phyloP scores from a whole-genome alignment of 2,329 filamentous ascomycete genomes.

The Claviceps purpurea region DNA sequence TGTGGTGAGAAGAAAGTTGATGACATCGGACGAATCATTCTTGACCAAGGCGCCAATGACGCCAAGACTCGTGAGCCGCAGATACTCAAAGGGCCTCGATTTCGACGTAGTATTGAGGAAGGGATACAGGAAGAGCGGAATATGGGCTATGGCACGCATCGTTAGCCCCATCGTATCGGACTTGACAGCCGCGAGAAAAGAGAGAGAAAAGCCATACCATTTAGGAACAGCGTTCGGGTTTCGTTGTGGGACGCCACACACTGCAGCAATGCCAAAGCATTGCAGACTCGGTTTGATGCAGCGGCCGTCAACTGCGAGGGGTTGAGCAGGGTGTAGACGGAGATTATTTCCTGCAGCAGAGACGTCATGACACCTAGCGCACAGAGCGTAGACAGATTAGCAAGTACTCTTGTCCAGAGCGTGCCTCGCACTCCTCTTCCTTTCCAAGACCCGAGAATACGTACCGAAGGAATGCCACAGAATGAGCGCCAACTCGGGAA shows the following conservation, averaged over 20 bases:
- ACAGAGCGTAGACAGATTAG: background rate
- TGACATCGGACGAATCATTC: slow-evolving; percentile 96
- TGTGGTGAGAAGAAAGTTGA: slow-evolving; percentile 96
- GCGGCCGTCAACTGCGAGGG: slow-evolving; percentile 93
- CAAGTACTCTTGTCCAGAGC: background rate
- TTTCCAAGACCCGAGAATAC: slow-evolving; percentile 14
- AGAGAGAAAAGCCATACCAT: slow-evolving; percentile 44
- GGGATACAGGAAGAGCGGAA: slow-evolving; percentile 92
- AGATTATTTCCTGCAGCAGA: slow-evolving; percentile 94
- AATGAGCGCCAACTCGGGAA: slow-evolving; percentile 88
- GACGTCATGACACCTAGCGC: slow-evolving; percentile 87
- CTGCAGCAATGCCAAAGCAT: slow-evolving; percentile 86
- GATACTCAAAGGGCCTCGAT: slow-evolving; percentile 91
- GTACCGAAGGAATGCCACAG: slow-evolving; percentile 97
- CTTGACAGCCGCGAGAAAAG: background rate
- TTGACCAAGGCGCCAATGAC: slow-evolving; percentile 96
- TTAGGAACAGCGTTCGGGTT: slow-evolving; percentile 83
- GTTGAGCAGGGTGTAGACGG: slow-evolving; percentile 91
- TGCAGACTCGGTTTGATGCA: slow-evolving; percentile 95
- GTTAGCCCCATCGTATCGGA: slow-evolving; percentile 1
- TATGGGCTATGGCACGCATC: slow-evolving; percentile 55
- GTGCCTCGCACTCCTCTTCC: background rate
- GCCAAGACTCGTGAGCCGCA: slow-evolving; percentile 86
- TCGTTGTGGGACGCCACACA: slow-evolving; percentile 97
- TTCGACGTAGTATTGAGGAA: slow-evolving; percentile 99